phyloP scores from a whole-genome alignment of 2,329 filamentous ascomycete species.

The Colletotrichum horii region DNA sequence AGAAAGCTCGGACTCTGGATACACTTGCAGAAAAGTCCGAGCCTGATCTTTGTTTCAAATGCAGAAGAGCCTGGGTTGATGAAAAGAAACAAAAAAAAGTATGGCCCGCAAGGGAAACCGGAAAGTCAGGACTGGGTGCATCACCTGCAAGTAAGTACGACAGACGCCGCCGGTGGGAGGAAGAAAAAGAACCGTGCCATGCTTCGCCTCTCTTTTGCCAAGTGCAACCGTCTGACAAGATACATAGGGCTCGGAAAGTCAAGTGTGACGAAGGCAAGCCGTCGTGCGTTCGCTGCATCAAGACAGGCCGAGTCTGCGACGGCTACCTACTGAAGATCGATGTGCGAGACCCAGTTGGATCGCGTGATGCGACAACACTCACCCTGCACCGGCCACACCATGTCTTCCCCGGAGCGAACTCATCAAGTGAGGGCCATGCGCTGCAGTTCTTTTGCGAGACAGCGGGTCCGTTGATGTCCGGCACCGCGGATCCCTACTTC shows the following conservation, averaged over 20 bases:
- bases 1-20: neutral
- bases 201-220: neutral
- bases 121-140: constrained; percentile 55
- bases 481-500: constrained; percentile 47
- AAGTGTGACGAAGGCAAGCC: constrained; percentile 63
- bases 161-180: neutral
- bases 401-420: constrained; percentile 14
- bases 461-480: constrained; percentile 40
- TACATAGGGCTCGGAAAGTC: constrained; percentile 55
- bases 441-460: constrained; percentile 38
- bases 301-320: constrained; percentile 61
- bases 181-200: neutral
- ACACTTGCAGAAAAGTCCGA: neutral
- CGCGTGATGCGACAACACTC: constrained; percentile 22
- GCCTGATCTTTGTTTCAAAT: neutral
- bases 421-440: constrained; percentile 25
- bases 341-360: constrained; percentile 13
- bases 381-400: constrained; percentile 12
- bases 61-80: neutral
- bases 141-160: constrained; percentile 57
- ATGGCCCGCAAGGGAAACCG: constrained; percentile 45
- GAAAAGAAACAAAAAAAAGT: neutral
- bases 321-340: constrained; percentile 46
- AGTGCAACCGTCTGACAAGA: neutral
- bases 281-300: constrained; percentile 56